These are phyloP conservation scores for Kuraishia cidri DNA, from an alignment of 805 yeast genomes.

Conservation along the genomic window DNA sequence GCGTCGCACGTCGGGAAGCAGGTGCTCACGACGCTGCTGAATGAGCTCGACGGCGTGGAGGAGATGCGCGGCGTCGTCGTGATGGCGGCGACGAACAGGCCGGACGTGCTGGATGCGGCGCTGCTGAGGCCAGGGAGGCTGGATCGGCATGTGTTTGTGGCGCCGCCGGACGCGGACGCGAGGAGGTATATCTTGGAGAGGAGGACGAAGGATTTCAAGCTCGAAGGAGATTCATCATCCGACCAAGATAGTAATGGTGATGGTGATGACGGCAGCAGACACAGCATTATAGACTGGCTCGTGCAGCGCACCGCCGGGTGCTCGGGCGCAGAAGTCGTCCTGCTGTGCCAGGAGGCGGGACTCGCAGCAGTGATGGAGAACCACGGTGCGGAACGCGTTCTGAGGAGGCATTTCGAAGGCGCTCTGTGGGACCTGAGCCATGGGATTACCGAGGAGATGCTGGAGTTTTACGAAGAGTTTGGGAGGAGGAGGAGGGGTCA, in stretches of 20 bases:
- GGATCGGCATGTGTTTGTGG: conserved; percentile 87
- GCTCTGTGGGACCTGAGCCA: conserved; percentile 63
- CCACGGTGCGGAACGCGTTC: conserved; percentile 40
- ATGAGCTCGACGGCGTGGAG: conserved; percentile 97
- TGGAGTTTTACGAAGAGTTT: conserved; percentile 60
- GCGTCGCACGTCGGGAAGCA: conserved; percentile 69
- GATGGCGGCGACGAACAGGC: conserved; percentile 94
- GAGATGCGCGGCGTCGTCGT: conserved; percentile 88
- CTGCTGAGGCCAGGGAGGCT: conserved; percentile 91
- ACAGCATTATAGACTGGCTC: conserved; percentile 32
- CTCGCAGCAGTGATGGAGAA: conserved; percentile 86
- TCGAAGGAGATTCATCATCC: too few species aligned
- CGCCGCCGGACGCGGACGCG: conserved; percentile 83
- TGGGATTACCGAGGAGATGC: conserved; percentile 83
- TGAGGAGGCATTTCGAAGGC: conserved; percentile 57
- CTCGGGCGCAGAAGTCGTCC: conserved; percentile 93
- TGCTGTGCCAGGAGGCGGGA: conserved; percentile 93
- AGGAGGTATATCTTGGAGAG: conserved; percentile 71
- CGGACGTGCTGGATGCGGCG: conserved; percentile 90
- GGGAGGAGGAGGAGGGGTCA: conserved; percentile 20
- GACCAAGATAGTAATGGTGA: too few species aligned
- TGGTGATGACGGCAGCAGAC: too few species aligned
- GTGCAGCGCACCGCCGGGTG: conserved; percentile 77
- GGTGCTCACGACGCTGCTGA: conserved; percentile 82
- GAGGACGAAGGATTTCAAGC: conserved; percentile 61